These are phyloP conservation scores for Omphalotus olearius DNA, from an alignment of 1,284 basidiomycete genomes.

Conservation along the genomic window DNA sequence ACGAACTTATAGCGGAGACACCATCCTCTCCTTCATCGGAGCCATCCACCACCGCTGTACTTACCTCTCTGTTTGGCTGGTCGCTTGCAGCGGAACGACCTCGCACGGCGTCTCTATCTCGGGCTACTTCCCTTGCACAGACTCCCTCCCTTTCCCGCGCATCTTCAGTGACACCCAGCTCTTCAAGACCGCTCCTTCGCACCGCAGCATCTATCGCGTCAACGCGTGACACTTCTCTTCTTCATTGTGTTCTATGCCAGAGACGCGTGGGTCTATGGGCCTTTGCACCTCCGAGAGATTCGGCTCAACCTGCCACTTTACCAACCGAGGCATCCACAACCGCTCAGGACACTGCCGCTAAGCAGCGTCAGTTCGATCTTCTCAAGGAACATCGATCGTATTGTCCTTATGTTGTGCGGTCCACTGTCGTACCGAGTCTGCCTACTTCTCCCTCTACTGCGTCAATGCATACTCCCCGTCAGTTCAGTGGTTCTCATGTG, in stretches of 20 bases:
- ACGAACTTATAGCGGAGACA: conserved; percentile 7
- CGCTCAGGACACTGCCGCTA: conserved; percentile 15
- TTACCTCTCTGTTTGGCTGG: conserved; percentile 72
- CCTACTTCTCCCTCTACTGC: conserved; percentile 20
- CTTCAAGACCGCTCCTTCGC: conserved; percentile 16
- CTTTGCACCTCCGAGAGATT: conserved; percentile 36
- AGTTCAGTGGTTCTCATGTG: conserved; percentile 15
- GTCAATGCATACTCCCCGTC: not conserved
- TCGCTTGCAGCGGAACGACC: conserved; percentile 41
- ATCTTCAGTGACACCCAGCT: conserved; percentile 35
- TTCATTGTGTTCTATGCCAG: conserved; percentile 69
- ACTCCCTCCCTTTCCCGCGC: conserved; percentile 41
- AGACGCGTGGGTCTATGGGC: conserved; percentile 75
- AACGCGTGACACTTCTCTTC: conserved; percentile 43
- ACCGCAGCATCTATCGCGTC: conserved; percentile 16
- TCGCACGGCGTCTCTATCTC: conserved; percentile 34
- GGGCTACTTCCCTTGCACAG: conserved; percentile 35
- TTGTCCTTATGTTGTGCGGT: conserved; percentile 74
- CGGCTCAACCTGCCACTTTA: conserved; percentile 12
- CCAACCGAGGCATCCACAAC: conserved; percentile 11
- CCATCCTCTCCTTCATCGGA: conserved; percentile 20
- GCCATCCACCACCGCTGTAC: conserved; percentile 51
- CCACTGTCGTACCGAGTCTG: conserved; percentile 52
- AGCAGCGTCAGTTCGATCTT: conserved; percentile 55
- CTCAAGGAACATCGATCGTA: conserved; percentile 77